Percentiles rank a stretch among this genome's conserved stretches.
Evolutionary conservation across 805 yeast genomes (phyloP).

Genomic region (Kazachstania viticola): DNA sequence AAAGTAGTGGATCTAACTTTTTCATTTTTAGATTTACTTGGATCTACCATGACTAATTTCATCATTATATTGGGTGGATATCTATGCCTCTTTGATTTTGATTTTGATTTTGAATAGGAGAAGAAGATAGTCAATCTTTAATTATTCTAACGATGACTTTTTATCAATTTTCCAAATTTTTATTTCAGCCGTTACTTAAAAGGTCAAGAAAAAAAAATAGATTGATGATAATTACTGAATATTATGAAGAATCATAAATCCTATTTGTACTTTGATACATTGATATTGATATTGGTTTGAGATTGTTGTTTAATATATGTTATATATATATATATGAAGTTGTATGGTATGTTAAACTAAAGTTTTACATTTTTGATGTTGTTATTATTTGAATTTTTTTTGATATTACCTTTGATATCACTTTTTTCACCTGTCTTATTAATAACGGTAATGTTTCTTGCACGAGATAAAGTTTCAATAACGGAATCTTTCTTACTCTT

Average conservation of each 20-base stretch:
- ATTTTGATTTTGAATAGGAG: too few species aligned
- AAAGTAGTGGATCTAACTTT: slow-evolving; percentile 6
- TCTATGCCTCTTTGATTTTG: not conserved
- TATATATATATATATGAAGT: not conserved
- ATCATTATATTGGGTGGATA: slow-evolving; percentile 1
- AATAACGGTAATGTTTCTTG: slow-evolving; percentile 68
- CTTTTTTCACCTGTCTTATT: slow-evolving; percentile 65
- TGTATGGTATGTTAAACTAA: not conserved
- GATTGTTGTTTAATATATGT: too few species aligned
- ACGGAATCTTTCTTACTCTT: slow-evolving; percentile 51
- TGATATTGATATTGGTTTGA: too few species aligned
- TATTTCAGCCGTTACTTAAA: too few species aligned
- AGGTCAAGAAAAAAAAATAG: too few species aligned
- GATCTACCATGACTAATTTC: slow-evolving; percentile 9
- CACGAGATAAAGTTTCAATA: slow-evolving; percentile 57
- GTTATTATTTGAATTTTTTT: slow-evolving; percentile 25
- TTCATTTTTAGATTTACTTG: slow-evolving; percentile 6
- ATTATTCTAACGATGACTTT: too few species aligned
- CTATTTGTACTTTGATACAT: too few species aligned
- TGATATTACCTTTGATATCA: slow-evolving; percentile 58
- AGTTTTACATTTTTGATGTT: not conserved
- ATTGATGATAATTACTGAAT: too few species aligned
- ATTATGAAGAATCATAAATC: too few species aligned
- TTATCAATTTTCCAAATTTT: too few species aligned
- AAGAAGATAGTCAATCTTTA: too few species aligned